These are phyloP conservation scores for Ogataea nitratoaversa DNA, from an alignment of 805 yeast genomes.

Conservation along the genomic window DNA sequence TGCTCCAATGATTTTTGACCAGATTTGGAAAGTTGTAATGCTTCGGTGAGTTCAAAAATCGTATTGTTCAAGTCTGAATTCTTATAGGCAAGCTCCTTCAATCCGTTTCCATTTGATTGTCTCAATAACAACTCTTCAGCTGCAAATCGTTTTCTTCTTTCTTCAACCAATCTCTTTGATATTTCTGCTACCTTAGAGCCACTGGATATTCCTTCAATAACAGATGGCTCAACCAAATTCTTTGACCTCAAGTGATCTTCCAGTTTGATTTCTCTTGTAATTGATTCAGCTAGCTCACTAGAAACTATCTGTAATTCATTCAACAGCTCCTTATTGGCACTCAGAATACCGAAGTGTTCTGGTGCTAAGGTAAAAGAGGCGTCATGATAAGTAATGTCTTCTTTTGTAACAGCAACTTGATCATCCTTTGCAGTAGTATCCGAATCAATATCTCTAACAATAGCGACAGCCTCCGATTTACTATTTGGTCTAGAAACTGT, in stretches of 20 bases:
- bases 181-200: slow-evolving; percentile 45
- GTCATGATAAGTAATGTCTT: neutral
- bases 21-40: slow-evolving; percentile 42
- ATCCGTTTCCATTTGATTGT: slow-evolving; percentile 42
- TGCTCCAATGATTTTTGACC: slow-evolving; percentile 37
- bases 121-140: slow-evolving; percentile 68
- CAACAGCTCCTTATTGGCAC: slow-evolving; percentile 53
- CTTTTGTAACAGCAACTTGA: neutral
- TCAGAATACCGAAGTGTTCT: slow-evolving; percentile 60
- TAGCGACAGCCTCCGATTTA: neutral
- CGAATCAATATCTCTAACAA: neutral
- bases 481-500: too few species aligned
- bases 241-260: slow-evolving; percentile 38
- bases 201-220: slow-evolving; percentile 33
- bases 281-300: slow-evolving; percentile 67
- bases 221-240: slow-evolving; percentile 11
- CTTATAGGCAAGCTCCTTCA: slow-evolving; percentile 50
- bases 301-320: slow-evolving; percentile 66
- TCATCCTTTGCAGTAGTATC: neutral
- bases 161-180: slow-evolving; percentile 56
- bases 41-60: slow-evolving; percentile 44
- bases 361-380: slow-evolving; percentile 42
- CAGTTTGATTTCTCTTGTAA: slow-evolving; percentile 60
- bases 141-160: slow-evolving; percentile 59
- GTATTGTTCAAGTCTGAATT: slow-evolving; percentile 49